These are phyloP conservation scores for Calocera cornea DNA, from an alignment of 768 basidiomycete species.

Conservation along the genomic window DNA sequence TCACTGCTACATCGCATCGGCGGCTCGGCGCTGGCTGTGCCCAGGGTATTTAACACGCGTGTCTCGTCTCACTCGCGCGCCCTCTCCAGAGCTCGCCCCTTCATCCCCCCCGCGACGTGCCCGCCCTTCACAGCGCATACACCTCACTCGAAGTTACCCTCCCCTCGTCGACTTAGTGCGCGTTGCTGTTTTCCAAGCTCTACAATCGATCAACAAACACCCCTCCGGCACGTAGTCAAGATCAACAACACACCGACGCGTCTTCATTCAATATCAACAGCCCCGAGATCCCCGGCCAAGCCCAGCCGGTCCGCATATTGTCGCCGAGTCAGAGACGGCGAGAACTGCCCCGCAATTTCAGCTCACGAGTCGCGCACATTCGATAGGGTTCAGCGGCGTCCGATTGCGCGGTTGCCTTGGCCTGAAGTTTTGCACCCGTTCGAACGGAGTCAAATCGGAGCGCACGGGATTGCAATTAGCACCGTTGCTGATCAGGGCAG, in stretches of 20 bases:
- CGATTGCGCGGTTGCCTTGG: conserved; percentile 4
- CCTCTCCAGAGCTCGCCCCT: not conserved
- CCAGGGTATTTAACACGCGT: conserved; percentile 3
- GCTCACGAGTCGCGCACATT: not conserved
- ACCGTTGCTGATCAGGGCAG: conserved; percentile 3
- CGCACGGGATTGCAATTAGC: not conserved
- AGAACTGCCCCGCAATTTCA: conserved; percentile 2
- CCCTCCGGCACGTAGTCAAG: not conserved
- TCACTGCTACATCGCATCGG: too few relatives aligned
- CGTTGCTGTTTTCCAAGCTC: not conserved
- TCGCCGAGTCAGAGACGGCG: not conserved
- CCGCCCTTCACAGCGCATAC: not conserved
- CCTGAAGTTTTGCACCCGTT: not conserved
- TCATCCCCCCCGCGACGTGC: not conserved
- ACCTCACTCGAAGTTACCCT: not conserved
- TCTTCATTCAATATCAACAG: not conserved
- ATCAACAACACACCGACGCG: not conserved
- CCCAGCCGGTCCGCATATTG: not conserved
- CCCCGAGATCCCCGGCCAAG: not conserved
- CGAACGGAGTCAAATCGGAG: not conserved
- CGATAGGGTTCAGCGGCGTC: conserved; percentile 3
- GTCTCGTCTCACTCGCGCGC: not conserved
- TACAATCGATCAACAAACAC: not conserved
- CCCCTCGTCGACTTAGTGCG: not conserved
- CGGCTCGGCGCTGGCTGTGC: conserved; percentile 3